phyloP scores from a whole-genome alignment of 2,329 filamentous ascomycete species.

The Aphanocladium album region DNA sequence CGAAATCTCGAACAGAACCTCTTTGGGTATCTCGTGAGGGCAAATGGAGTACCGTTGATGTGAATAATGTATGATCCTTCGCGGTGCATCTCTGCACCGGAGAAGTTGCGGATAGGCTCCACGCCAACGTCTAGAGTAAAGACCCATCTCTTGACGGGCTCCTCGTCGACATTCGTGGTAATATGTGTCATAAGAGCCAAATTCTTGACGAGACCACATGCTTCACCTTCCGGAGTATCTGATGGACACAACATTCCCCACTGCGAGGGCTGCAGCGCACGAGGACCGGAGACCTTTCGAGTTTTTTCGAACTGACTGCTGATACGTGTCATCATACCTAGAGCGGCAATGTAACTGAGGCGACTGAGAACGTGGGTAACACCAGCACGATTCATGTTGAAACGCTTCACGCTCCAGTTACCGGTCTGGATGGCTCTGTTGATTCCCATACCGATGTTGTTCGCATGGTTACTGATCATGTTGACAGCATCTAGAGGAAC shows the following conservation, averaged over 20 bases:
- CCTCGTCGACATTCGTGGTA: conserved; percentile 92
- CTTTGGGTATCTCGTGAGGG: conserved; percentile 80
- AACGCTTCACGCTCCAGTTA: conserved; percentile 97
- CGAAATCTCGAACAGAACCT: conserved; percentile 81
- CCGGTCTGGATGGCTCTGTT: conserved; percentile 95
- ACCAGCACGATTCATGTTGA: conserved; percentile 96
- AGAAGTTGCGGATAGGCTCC: conserved; percentile 63
- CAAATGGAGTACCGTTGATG: conserved; percentile 91
- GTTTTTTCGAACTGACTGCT: conserved; percentile 99
- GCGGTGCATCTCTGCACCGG: conserved; percentile 79
- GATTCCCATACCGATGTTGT: conserved; percentile 86
- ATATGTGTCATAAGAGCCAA: conserved; percentile 98
- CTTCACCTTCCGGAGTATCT: conserved; percentile 97
- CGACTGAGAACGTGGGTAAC: conserved; percentile 95
- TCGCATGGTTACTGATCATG: conserved; percentile 78
- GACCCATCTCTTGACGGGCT: conserved; percentile 78
- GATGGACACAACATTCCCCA: conserved; percentile 98
- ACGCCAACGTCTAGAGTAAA: conserved; percentile 84
- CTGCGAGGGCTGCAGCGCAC: conserved; percentile 93
- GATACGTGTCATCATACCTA: conserved; percentile 99
- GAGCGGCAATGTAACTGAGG: conserved; percentile 89
- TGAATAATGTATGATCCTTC: conserved; percentile 85
- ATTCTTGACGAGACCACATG: conserved; percentile 97
- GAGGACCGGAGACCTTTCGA: conserved; percentile 88
- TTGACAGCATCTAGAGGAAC: conserved; percentile 82